phyloP scores from a whole-genome alignment of 495 filamentous ascomycete species.

The Annulohypoxylon bovei region DNA sequence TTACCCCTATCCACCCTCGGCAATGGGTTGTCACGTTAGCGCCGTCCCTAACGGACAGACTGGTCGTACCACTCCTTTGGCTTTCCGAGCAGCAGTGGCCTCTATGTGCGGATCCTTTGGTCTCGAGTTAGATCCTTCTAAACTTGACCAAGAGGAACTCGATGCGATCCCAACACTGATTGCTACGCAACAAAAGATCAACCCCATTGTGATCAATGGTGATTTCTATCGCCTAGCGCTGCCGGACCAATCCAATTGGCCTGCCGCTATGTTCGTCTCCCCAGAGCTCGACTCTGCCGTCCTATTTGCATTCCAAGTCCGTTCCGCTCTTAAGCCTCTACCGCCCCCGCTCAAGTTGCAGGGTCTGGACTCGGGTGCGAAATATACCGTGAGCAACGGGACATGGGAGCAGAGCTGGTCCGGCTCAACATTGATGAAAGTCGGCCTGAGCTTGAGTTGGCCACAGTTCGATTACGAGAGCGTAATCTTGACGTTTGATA shows the following conservation, averaged over 20 bases:
- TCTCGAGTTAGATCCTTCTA: constrained; percentile 61
- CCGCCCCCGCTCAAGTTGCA: constrained; percentile 56
- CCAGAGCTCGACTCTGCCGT: constrained; percentile 54
- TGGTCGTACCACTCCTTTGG: constrained; percentile 56
- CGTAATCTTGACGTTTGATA: constrained; percentile 56
- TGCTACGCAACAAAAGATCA: constrained; percentile 58
- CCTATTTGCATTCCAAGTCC: constrained; percentile 62
- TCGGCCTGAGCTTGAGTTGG: constrained; percentile 53
- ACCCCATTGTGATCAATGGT: constrained; percentile 60
- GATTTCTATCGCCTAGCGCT: constrained; percentile 62
- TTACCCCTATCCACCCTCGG: constrained; percentile 62
- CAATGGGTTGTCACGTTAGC: constrained; percentile 67
- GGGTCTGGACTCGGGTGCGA: constrained; percentile 56
- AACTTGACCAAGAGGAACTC: constrained; percentile 54
- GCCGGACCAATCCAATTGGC: constrained; percentile 65
- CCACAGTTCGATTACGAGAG: constrained; percentile 56
- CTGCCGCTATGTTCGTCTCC: constrained; percentile 62
- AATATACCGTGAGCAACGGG: constrained; percentile 55
- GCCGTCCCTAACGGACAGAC: constrained; percentile 64
- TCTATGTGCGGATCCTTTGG: constrained; percentile 69
- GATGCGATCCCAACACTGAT: constrained; percentile 59
- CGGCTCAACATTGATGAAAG: constrained; percentile 61
- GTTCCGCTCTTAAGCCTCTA: constrained; percentile 55
- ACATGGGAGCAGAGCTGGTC: constrained; percentile 55
- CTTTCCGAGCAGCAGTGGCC: constrained; percentile 64